Percentiles rank a stretch among this genome's conserved stretches.
Evolutionary conservation across 257 asterid genomes (phyloP).

Genomic region (Nicotiana paniculata): DNA sequence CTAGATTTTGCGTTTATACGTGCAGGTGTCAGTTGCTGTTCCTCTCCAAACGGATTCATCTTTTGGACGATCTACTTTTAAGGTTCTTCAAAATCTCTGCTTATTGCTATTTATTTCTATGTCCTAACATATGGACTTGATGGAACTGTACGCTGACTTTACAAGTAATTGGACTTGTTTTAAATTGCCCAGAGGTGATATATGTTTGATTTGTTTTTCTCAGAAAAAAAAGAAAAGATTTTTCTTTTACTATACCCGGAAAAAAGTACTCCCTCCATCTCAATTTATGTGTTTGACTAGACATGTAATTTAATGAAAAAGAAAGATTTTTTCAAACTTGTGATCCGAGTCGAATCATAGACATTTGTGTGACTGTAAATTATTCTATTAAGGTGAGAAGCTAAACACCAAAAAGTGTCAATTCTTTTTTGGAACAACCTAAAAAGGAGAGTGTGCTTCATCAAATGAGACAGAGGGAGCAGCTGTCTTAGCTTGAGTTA

Average conservation of each 20-base stretch:
- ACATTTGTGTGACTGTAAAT: too few species aligned
- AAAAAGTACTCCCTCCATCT: neutral
- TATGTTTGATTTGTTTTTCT: neutral
- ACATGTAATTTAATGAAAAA: too few species aligned
- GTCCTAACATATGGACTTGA: neutral
- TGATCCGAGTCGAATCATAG: too few species aligned
- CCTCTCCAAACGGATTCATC: constrained; percentile 36
- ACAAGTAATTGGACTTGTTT: neutral
- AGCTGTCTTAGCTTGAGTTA: neutral
- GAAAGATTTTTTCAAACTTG: too few species aligned
- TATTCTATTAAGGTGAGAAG: too few species aligned
- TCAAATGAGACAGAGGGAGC: neutral
- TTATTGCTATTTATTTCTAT: neutral
- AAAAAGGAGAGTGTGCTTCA: too few species aligned
- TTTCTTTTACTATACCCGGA: neutral
- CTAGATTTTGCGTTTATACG: neutral
- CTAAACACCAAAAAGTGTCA: too few species aligned
- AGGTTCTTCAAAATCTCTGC: constrained; percentile 30
- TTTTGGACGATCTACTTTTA: constrained; percentile 33
- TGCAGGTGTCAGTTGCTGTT: constrained; percentile 50
- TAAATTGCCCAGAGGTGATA: neutral
- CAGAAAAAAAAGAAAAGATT: neutral
- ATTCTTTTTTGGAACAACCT: too few species aligned
- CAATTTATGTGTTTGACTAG: too few species aligned
- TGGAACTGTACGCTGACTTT: neutral